Base-by-base conservation (phyloP, 202 grass and related monocot genomes). In the Eragrostis tef region DNA sequence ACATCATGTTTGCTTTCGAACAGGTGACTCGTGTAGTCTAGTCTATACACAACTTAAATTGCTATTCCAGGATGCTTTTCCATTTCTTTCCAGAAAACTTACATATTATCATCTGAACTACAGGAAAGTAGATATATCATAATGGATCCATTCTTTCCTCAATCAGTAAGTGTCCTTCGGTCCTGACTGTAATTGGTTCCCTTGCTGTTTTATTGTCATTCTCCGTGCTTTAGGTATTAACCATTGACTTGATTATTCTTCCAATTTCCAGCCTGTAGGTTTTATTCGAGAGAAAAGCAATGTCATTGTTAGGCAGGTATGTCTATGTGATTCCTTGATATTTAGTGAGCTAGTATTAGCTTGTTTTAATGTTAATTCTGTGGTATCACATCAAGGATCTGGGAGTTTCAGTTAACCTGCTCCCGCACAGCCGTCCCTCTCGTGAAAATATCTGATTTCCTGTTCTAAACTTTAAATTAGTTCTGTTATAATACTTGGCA, bases 91-190 rank as follows among this genome's bases (percentile, higher is more conserved):
- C 16, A 17, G 47, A 36, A 41, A 78, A 54, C 49, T 78, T 53
- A 78, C 20, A 70, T 52, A 48, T 72, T 81, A 45, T 83, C 62
- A 4, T 69, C 48, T 81, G 24, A 67, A 89, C 57, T 90, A 73
- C 80, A 98, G 95, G 95, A 98, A 69, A 95, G 88, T 70, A 88
- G 90, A 80, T 98, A 95, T 88, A 77, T 95, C 57, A 93, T 98
- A 79, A 75, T 98, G 85, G 95, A 98, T 80, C 76, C 92, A 52
- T 85, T 74, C 67, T 83, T 73, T 88, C 90, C 90, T 52, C 69
- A 84, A 70, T 91, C 88, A 74, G 95, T 94, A 81, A 79, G 90
- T 95, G 78, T 67, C 9, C 29, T 75, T 71, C 64, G 56, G 59
- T 88, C 45, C 63, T 59, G 44, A 34, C 72, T 70, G 46, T 79